Evolutionary conservation across 345 rosid genomes (phyloP).

Genomic region (Turnera subulata): DNA sequence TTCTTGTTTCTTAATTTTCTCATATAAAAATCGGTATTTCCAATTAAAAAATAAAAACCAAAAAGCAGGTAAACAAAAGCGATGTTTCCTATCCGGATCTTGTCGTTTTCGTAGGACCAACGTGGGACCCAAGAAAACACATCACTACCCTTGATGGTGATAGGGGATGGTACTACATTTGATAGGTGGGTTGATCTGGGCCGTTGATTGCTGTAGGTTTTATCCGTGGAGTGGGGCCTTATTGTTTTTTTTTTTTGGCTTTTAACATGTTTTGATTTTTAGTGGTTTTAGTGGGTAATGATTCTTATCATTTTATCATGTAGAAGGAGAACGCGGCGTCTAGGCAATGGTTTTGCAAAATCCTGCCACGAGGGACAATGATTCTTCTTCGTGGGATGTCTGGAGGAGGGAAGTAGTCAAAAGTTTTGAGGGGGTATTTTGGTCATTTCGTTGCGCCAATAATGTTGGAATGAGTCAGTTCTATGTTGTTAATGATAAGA

Average conservation of each 20-base stretch:
- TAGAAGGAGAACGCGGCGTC: constrained; percentile 38
- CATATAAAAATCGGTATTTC: too few relatives aligned
- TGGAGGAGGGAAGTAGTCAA: background rate
- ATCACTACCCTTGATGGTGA: background rate
- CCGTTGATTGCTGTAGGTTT: background rate
- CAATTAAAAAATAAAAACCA: background rate
- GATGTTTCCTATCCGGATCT: background rate
- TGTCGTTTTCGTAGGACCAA: background rate
- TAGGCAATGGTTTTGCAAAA: constrained; percentile 27
- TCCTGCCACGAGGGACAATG: background rate
- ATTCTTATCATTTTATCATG: background rate
- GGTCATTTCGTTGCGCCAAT: constrained; percentile 1
- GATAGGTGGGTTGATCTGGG: constrained; percentile 12
- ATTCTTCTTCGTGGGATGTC: too few relatives aligned
- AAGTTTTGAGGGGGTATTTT: background rate
- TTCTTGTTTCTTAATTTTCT: background rate
- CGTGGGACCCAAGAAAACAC: too few relatives aligned
- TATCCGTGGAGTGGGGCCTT: constrained; percentile 27
- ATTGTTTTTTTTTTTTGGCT: background rate
- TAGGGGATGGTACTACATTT: too few relatives aligned
- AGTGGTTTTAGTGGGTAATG: too few relatives aligned
- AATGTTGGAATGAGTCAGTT: constrained; percentile 1
- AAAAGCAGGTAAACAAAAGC: background rate
- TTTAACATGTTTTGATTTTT: too few relatives aligned
- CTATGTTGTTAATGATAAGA: background rate